Evolutionary conservation across 331 rosid genomes (phyloP), one percentile per base, ranked within the genome.

Genomic region (Telfairia occidentalis): DNA sequence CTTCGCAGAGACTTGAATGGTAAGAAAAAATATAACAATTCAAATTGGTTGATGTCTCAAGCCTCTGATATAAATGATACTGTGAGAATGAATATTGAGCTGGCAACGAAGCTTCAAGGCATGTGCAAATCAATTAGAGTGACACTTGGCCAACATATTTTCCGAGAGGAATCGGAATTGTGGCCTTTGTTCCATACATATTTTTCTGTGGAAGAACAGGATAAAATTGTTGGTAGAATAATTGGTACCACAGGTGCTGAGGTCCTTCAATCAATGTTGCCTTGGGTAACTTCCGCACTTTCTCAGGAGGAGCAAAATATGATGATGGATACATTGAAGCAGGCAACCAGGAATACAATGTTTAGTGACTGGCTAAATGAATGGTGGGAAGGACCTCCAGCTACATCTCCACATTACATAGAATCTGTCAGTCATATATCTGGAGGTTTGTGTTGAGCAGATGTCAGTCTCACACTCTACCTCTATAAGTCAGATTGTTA

Each of bases 281-380:
- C 99, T 0, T 95, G 99, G 99, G 99, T 95, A 46, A 95, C 97
- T 81, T 90, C 97, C 74, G 98, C 97, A 69, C 97, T 95, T 78
- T 91, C 96, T 73, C 87, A 86, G 88, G 97, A 95, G 69, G 98
- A 95, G 79, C 98, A 95, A 78, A 95, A 87, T 89, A 86, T 86
- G 87, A 83, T 95, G 98, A 95, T 95, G 96, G 96, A 95, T 78
- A 88, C 97, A n/a, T 90, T 97, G 98, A 95, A 95, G 84, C 98
- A 95, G 83, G 97, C 97, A 74, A 75, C 98, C 49, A 95, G 89
- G 81, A 95, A 95, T 71, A 95, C 98, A 30, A 95, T 95, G 98
- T 95, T 95, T 84, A 90, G 85, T 73, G 98, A 95, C 83, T 95
- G 98, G 98, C 96, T 91, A 69, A 92, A 84, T 81, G 98, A 95